Percentiles rank a stretch among this genome's conserved stretches.
phyloP scores from a whole-genome alignment of 192 early-diverging fungal genomes.

The Rhizophagus sp. region DNA sequence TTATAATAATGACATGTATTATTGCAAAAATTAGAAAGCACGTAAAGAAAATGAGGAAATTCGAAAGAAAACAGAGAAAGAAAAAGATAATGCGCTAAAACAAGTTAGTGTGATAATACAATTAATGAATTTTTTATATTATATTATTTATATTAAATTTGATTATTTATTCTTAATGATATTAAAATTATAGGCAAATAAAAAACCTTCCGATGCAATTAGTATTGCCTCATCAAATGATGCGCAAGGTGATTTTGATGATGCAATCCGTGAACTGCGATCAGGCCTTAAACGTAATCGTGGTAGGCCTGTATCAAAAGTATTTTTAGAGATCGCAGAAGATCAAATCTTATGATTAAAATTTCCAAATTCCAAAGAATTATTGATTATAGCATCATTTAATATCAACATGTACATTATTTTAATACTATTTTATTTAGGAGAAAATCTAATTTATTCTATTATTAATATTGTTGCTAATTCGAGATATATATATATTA shows the following conservation, averaged over 20 bases:
- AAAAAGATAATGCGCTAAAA: not conserved
- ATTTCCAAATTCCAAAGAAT: not conserved
- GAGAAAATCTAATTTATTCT: too few relatives aligned
- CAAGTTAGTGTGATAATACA: not conserved
- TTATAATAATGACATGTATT: not conserved
- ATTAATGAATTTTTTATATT: not conserved
- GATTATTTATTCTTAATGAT: not conserved
- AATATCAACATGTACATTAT: too few relatives aligned
- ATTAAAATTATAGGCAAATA: slow-evolving; percentile 18
- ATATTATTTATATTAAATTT: not conserved
- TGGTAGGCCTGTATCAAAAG: slow-evolving; percentile 42
- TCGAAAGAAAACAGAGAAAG: slow-evolving; percentile 27
- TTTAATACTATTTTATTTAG: too few relatives aligned
- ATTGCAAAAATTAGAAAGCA: slow-evolving; percentile 29
- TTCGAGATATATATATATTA: too few relatives aligned
- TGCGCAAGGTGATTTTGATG: slow-evolving; percentile 44
- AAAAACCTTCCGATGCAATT: slow-evolving; percentile 28
- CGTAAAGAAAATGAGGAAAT: slow-evolving; percentile 43
- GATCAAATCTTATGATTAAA: not conserved
- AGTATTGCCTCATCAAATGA: slow-evolving; percentile 30
- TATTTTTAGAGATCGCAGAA: slow-evolving; percentile 37
- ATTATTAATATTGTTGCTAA: too few relatives aligned
- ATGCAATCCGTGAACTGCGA: slow-evolving; percentile 41
- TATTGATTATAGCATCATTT: too few relatives aligned
- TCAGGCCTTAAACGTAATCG: slow-evolving; percentile 40